phyloP scores from a whole-genome alignment of 805 yeast genomes.

The Candida succiphila region DNA sequence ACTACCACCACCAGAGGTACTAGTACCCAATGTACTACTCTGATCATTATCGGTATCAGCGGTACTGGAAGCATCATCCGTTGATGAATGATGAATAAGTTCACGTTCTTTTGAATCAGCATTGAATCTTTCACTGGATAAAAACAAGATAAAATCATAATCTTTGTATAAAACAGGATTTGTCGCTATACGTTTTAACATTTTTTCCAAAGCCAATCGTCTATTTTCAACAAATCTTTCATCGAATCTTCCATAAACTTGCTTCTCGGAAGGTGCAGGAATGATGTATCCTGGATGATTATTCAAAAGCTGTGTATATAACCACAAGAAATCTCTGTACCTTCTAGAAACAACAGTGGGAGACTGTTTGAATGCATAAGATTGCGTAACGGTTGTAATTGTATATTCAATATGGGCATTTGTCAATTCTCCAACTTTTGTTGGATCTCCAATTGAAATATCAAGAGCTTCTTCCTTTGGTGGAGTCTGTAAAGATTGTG shows the following conservation, averaged over 20 bases:
- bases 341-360: slow-evolving; percentile 66
- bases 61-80: slow-evolving; percentile 19
- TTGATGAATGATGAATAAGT: slow-evolving; percentile 23
- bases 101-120: slow-evolving; percentile 66
- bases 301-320: slow-evolving; percentile 76
- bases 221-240: slow-evolving; percentile 84
- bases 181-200: slow-evolving; percentile 65
- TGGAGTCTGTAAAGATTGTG: background rate
- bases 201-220: slow-evolving; percentile 72
- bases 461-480: slow-evolving; percentile 29
- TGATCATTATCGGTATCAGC: slow-evolving; percentile 16
- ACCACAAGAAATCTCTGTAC: slow-evolving; percentile 90
- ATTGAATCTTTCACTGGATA: slow-evolving; percentile 62
- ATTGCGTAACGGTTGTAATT: slow-evolving; percentile 52
- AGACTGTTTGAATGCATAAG: slow-evolving; percentile 22
- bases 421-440: slow-evolving; percentile 84
- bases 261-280: slow-evolving; percentile 96
- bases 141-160: slow-evolving; percentile 66
- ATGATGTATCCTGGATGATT: slow-evolving; percentile 85
- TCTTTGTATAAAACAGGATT: slow-evolving; percentile 55
- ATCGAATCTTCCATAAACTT: slow-evolving; percentile 84
- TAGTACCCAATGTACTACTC: slow-evolving; percentile 16
- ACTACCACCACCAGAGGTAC: slow-evolving; percentile 6
- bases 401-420: slow-evolving; percentile 83
- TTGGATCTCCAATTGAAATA: slow-evolving; percentile 81